Evolutionary conservation across 1,284 basidiomycete genomes (phyloP).

Genomic region (Fomitiporia mediterranea): DNA sequence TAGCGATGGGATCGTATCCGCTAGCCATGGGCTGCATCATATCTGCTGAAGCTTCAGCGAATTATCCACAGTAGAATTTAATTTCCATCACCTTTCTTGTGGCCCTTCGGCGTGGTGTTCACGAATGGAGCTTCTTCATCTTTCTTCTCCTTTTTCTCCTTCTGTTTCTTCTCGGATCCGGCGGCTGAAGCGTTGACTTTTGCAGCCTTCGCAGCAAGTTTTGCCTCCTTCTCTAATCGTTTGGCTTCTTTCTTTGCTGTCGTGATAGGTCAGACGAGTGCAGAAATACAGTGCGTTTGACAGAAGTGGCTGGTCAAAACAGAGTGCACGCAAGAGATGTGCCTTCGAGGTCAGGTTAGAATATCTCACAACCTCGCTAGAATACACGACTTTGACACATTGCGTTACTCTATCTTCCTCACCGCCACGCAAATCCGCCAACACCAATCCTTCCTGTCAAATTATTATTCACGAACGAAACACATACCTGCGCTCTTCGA

Average conservation of each 20-base stretch:
- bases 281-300: background rate
- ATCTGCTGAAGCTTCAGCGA: conserved; percentile 46
- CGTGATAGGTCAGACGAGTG: background rate
- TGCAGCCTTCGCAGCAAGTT: conserved; percentile 71
- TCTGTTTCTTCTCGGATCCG: conserved; percentile 60
- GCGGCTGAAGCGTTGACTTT: conserved; percentile 45
- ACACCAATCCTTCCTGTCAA: background rate
- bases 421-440: background rate
- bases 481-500: conserved; percentile 34
- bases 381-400: too few relatives aligned
- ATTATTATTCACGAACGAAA: background rate
- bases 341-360: too few relatives aligned
- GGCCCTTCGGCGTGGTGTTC: conserved; percentile 80
- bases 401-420: background rate
- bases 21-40: conserved; percentile 82
- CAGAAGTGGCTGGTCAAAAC: background rate
- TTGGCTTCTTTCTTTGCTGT: conserved; percentile 72
- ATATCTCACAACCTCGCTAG: too few relatives aligned
- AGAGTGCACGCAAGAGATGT: too few relatives aligned
- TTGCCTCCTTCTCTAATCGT: conserved; percentile 70
- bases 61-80: background rate
- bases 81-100: conserved; percentile 75
- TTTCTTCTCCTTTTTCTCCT: conserved; percentile 73
- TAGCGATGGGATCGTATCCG: conserved; percentile 92
- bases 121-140: conserved; percentile 71